Evolutionary conservation across 805 yeast genomes (phyloP).

Genomic region (Lipomyces starkeyi): DNA sequence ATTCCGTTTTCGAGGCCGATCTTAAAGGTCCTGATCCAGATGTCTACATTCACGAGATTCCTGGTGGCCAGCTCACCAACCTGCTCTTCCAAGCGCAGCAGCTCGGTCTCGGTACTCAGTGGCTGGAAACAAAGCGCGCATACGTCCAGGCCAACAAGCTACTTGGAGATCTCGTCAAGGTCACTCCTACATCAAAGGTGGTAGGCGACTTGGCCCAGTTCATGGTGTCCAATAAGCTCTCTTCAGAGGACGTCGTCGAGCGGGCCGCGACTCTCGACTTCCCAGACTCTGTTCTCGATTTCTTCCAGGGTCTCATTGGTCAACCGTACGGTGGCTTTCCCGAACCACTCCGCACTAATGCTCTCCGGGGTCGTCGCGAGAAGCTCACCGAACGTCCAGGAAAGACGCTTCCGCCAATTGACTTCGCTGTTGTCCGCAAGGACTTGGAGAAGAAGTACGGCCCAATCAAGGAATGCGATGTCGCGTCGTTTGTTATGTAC

Average conservation of each 20-base stretch:
- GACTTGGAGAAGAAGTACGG: conserved; percentile 82
- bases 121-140: conserved; percentile 95
- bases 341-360: conserved; percentile 93
- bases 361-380: conserved; percentile 89
- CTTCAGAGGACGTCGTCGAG: conserved; percentile 81
- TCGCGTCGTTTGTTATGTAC: conserved; percentile 96
- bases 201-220: conserved; percentile 99
- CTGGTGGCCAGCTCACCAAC: conserved; percentile 99
- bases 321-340: conserved; percentile 99
- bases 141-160: conserved; percentile 89
- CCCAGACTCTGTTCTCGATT: conserved; percentile 98
- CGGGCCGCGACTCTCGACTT: conserved; percentile 91
- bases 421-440: conserved; percentile 70
- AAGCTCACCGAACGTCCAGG: conserved; percentile 93
- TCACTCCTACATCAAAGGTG: conserved; percentile 99
- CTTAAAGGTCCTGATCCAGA: conserved; percentile 99
- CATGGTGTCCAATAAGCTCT: conserved; percentile 94
- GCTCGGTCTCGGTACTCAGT: conserved; percentile 94
- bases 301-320: conserved; percentile 99
- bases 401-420: conserved; percentile 81
- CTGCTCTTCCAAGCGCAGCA: conserved; percentile 98
- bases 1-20: conserved; percentile 97
- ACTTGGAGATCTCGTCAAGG: conserved; percentile 96
- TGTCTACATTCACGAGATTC: conserved; percentile 97
- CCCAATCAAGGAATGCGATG: conserved; percentile 72